These are phyloP conservation scores for Orbilia quercus DNA, from an alignment of 2,329 filamentous ascomycete genomes.

Conservation along the genomic window DNA sequence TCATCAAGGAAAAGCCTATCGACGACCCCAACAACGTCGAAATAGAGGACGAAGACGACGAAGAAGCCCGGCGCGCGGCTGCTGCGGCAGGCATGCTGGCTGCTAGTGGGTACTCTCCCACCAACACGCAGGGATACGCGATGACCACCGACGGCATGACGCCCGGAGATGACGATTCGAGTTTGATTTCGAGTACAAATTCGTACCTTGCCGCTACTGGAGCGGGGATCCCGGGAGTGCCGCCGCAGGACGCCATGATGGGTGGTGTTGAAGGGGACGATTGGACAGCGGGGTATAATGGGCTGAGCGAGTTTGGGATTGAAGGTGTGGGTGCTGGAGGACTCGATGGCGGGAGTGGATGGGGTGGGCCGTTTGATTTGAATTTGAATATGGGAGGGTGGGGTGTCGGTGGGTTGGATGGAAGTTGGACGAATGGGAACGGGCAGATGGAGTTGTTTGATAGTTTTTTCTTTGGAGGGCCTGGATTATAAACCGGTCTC, in stretches of 20 bases:
- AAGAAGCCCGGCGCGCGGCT: slow-evolving; percentile 31
- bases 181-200: slow-evolving; percentile 53
- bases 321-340: slow-evolving; percentile 44
- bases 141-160: slow-evolving; percentile 37
- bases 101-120: slow-evolving; percentile 34
- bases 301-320: slow-evolving; percentile 39
- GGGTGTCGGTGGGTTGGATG: slow-evolving; percentile 49
- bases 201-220: slow-evolving; percentile 50
- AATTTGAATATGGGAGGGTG: slow-evolving; percentile 54
- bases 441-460: slow-evolving; percentile 75
- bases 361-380: slow-evolving; percentile 53
- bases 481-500: slow-evolving; percentile 44
- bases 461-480: slow-evolving; percentile 75
- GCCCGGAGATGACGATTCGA: slow-evolving; percentile 46
- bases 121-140: slow-evolving; percentile 28
- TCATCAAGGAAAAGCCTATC: slow-evolving; percentile 54
- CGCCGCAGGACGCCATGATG: slow-evolving; percentile 57
- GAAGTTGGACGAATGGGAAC: slow-evolving; percentile 63
- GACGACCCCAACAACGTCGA: slow-evolving; percentile 33
- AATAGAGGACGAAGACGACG: slow-evolving; percentile 47
- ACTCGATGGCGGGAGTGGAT: slow-evolving; percentile 43
- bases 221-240: slow-evolving; percentile 47
- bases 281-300: slow-evolving; percentile 44
- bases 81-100: slow-evolving; percentile 46
- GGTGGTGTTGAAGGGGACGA: slow-evolving; percentile 32